A percentile compares a stretch with the other conserved stretches of the same genome.
Conservation (phyloP, 2,329 filamentous ascomycete species). For the Cytospora paraplurivora region DNA sequence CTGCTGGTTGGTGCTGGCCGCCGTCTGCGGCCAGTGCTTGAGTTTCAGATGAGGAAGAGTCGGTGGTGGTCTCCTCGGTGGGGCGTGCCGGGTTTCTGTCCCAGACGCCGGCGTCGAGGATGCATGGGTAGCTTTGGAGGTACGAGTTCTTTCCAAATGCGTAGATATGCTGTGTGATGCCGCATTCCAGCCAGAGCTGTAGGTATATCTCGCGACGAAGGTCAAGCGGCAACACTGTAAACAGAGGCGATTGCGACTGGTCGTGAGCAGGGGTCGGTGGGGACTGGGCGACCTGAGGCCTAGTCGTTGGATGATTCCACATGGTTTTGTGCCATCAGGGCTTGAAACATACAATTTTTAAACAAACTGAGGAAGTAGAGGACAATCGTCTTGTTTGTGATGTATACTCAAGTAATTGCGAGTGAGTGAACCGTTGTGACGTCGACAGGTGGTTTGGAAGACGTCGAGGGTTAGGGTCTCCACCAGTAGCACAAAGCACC, state of each 20-base stretch:
- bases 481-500: too few relatives aligned
- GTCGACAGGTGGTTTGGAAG: background rate
- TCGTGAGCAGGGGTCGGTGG: background rate
- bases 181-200: slow-evolving; percentile 23
- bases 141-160: background rate
- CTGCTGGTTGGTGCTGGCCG: background rate
- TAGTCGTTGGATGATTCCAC: background rate
- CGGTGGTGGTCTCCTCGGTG: background rate
- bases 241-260: slow-evolving; percentile 27
- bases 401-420: too few relatives aligned
- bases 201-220: slow-evolving; percentile 25
- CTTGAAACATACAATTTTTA: too few relatives aligned
- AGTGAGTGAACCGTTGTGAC: background rate
- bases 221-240: slow-evolving; percentile 25
- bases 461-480: background rate
- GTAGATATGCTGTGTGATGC: slow-evolving; percentile 19
- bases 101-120: slow-evolving; percentile 3
- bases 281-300: background rate
- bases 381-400: too few relatives aligned
- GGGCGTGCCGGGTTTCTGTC: background rate
- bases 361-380: too few relatives aligned
- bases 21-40: too few relatives aligned
- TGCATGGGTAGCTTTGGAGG: slow-evolving; percentile 15
- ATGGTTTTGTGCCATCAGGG: background rate
- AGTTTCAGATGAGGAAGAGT: too few relatives aligned